Conservation (phyloP, 2,329 filamentous ascomycete species). For the Blumeria graminis region DNA sequence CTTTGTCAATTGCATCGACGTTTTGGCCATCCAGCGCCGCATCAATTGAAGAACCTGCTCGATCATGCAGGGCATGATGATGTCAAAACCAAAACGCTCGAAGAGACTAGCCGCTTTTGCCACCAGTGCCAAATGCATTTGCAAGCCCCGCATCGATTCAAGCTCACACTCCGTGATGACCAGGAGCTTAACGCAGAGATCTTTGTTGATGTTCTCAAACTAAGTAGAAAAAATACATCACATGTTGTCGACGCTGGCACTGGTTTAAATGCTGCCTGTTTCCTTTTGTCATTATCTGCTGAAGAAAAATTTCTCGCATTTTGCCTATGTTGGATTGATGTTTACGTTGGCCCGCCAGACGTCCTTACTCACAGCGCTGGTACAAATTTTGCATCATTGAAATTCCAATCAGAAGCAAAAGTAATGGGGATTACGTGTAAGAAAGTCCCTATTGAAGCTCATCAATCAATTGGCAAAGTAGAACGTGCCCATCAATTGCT, state of each 20-base stretch:
- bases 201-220: constrained; percentile 1
- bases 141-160: not conserved
- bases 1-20: not conserved
- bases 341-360: not conserved
- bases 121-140: not conserved
- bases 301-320: not conserved
- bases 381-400: not conserved
- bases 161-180: constrained; percentile 1
- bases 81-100: not conserved
- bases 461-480: not conserved
- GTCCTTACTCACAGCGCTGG: not conserved
- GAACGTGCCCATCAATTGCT: not conserved
- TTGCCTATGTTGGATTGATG: not conserved
- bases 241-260: not conserved
- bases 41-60: not conserved
- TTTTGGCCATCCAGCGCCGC: not conserved
- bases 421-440: not conserved
- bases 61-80: not conserved
- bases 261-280: not conserved
- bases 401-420: not conserved
- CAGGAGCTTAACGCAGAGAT: constrained; percentile 1
- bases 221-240: not conserved
- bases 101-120: not conserved
- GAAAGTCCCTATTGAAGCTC: not conserved
- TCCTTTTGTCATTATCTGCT: not conserved